These are phyloP conservation scores for Fusarium denticulatum DNA, from an alignment of 2,329 filamentous ascomycete genomes.

Conservation along the genomic window DNA sequence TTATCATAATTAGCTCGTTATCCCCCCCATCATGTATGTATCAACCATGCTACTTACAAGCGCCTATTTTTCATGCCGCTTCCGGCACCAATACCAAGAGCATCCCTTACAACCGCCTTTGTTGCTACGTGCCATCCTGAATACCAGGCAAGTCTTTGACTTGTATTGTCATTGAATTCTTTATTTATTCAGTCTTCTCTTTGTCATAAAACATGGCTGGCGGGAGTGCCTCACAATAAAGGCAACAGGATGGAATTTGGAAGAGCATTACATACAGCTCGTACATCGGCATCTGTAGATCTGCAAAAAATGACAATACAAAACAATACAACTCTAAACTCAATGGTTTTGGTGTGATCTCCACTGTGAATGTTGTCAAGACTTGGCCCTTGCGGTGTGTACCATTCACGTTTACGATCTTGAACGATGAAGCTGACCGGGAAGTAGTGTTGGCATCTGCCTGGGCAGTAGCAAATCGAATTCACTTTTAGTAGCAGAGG, in stretches of 20 bases:
- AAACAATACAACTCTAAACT: constrained; percentile 18
- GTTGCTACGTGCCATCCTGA: background rate
- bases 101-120: constrained; percentile 4
- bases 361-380: background rate
- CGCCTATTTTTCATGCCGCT: constrained; percentile 6
- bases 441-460: background rate
- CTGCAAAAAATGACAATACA: constrained; percentile 8
- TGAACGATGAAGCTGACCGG: background rate
- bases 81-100: constrained; percentile 18
- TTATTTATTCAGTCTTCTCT: background rate
- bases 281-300: constrained; percentile 26
- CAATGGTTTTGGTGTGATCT: background rate
- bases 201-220: background rate
- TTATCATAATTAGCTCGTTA: constrained; percentile 13
- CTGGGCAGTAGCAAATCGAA: background rate
- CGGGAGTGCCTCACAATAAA: background rate
- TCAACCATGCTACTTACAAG: background rate
- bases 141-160: background rate
- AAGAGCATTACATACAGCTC: constrained; percentile 1
- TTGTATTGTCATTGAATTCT: background rate
- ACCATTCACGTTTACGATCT: background rate
- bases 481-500: background rate
- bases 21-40: constrained; percentile 8
- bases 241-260: background rate
- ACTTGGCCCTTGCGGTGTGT: background rate